These are phyloP conservation scores for Diutina catenulata DNA, from an alignment of 1,139 yeast species.

Conservation along the genomic window DNA sequence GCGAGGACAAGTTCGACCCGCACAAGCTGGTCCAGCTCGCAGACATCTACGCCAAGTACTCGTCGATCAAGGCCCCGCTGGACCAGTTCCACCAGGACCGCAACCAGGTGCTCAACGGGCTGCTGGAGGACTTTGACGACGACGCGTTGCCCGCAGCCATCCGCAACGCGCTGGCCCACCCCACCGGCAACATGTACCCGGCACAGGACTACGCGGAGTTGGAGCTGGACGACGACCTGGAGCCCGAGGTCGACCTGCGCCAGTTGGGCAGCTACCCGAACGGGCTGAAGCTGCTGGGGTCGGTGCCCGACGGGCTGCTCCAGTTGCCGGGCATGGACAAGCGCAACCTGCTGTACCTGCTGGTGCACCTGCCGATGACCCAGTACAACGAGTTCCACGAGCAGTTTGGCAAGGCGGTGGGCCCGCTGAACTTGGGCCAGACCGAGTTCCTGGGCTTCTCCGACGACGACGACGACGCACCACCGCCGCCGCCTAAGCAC, in stretches of 20 bases:
- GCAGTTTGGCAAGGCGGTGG: conserved; percentile 23
- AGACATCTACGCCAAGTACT: conserved; percentile 35
- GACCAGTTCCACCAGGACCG: conserved; percentile 24
- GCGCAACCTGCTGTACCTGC: conserved; percentile 28
- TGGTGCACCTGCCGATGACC: conserved; percentile 37
- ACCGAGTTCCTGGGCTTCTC: conserved; percentile 8
- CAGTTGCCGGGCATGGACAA: conserved; percentile 10
- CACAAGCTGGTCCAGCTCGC: conserved; percentile 31
- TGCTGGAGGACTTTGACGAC: conserved; percentile 24
- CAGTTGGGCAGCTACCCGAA: conserved; percentile 6
- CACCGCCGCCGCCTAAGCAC: conserved; percentile 15
- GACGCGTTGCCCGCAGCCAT: conserved; percentile 24
- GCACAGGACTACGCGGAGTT: conserved; percentile 18
- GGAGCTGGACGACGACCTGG: conserved; percentile 13
- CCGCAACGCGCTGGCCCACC: conserved; percentile 22
- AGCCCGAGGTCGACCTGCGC: conserved; percentile 11
- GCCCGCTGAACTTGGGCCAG: conserved; percentile 6
- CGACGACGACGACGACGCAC: conserved; percentile 14
- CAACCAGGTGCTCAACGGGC: conserved; percentile 25
- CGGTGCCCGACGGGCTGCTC: not conserved
- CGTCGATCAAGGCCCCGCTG: conserved; percentile 30
- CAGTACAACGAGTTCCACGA: conserved; percentile 43
- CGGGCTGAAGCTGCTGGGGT: conserved; percentile 6
- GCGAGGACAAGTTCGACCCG: not conserved
- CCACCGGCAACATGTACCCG: conserved; percentile 24